Percentiles rank a stretch among this genome's conserved stretches.
Evolutionary conservation across 345 rosid genomes (phyloP).

Genomic region (Populus ilicifolia): DNA sequence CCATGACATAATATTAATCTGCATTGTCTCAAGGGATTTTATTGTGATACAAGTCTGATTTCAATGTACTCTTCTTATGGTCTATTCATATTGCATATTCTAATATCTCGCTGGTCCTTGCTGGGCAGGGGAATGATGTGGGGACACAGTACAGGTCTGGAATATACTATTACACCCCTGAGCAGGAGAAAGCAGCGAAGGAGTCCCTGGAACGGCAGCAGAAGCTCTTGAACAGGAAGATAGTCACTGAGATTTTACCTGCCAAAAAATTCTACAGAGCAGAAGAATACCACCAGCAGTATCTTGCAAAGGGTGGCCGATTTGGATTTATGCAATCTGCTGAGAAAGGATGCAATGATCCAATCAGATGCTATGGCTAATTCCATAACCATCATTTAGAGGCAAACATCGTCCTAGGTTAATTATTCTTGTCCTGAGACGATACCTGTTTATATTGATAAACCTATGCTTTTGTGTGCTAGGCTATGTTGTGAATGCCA

Average conservation of each 20-base stretch:
- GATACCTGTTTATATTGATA: background rate
- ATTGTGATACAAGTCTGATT: background rate
- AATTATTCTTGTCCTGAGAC: background rate
- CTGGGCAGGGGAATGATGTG: slow-evolving; percentile 78
- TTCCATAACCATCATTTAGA: background rate
- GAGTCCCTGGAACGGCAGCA: slow-evolving; percentile 68
- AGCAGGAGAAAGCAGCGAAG: slow-evolving; percentile 71
- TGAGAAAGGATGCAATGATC: slow-evolving; percentile 82
- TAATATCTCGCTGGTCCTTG: background rate
- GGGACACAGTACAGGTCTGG: slow-evolving; percentile 94
- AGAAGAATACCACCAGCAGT: slow-evolving; percentile 91
- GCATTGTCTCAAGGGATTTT: background rate
- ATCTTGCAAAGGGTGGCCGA: slow-evolving; percentile 86
- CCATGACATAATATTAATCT: background rate
- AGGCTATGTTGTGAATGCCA: background rate
- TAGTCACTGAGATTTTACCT: slow-evolving; percentile 78
- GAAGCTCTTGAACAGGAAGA: slow-evolving; percentile 54
- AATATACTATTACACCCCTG: slow-evolving; percentile 68
- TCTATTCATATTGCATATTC: background rate
- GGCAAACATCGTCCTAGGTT: slow-evolving; percentile 1
- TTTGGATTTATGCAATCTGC: slow-evolving; percentile 69
- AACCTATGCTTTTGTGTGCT: background rate
- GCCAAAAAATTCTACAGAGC: slow-evolving; percentile 90
- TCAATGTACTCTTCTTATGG: background rate
- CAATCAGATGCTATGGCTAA: slow-evolving; percentile 91